These are phyloP conservation scores for Westerdykella aurantiaca DNA, from an alignment of 2,329 filamentous ascomycete genomes.

Conservation along the genomic window DNA sequence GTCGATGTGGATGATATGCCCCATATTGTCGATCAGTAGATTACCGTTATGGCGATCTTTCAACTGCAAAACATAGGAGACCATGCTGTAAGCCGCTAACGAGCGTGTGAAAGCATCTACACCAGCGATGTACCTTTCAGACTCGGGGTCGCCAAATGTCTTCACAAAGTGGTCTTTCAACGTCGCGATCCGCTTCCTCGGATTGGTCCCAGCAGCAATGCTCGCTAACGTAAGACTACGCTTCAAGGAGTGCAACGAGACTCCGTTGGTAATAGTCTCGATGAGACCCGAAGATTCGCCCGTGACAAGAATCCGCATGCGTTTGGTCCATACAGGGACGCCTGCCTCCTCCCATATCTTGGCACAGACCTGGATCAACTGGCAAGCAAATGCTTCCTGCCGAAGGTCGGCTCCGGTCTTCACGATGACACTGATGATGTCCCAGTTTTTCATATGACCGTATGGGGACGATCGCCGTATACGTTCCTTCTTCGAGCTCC, in stretches of 20 bases:
- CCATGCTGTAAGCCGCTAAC: constrained; percentile 79
- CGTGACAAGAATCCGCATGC: constrained; percentile 81
- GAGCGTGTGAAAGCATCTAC: constrained; percentile 75
- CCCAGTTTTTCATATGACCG: constrained; percentile 87
- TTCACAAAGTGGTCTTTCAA: constrained; percentile 77
- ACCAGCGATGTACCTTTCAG: constrained; percentile 63
- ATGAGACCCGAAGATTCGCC: constrained; percentile 79
- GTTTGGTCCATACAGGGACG: constrained; percentile 79
- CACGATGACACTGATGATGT: constrained; percentile 78
- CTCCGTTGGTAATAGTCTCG: constrained; percentile 82
- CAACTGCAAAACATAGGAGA: constrained; percentile 75
- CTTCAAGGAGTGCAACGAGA: constrained; percentile 81
- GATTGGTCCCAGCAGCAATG: constrained; percentile 67
- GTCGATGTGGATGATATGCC: constrained; percentile 83
- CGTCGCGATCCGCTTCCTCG: constrained; percentile 69
- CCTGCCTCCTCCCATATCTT: constrained; percentile 73
- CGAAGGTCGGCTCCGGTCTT: constrained; percentile 79
- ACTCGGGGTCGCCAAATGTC: constrained; percentile 65
- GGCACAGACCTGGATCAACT: constrained; percentile 74
- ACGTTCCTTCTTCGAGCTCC: constrained; percentile 77
- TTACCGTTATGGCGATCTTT: constrained; percentile 86
- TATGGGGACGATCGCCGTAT: constrained; percentile 79
- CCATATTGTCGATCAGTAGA: constrained; percentile 77
- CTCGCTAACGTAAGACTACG: constrained; percentile 71
- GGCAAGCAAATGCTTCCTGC: constrained; percentile 81